phyloP scores from a whole-genome alignment of 768 basidiomycete species.

The Fomitopsis pulvina region DNA sequence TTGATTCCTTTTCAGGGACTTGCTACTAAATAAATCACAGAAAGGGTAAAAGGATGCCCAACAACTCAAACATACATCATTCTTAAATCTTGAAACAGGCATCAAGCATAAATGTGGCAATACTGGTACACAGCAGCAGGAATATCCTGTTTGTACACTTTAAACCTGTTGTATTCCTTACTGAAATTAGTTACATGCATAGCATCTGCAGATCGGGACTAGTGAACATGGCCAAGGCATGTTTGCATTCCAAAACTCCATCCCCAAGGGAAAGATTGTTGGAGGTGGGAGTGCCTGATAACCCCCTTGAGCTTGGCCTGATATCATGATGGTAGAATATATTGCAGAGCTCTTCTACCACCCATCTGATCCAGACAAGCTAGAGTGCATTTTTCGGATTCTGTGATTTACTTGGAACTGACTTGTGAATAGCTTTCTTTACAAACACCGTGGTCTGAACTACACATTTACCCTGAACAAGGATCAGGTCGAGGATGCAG shows the following conservation, averaged over 20 bases:
- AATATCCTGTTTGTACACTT: conserved; percentile 15
- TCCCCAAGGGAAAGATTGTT: conserved; percentile 21
- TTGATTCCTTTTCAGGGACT: not conserved
- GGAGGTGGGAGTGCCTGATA: conserved; percentile 21
- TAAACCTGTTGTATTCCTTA: not conserved
- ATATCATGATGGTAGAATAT: conserved; percentile 10
- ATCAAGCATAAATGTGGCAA: conserved; percentile 22
- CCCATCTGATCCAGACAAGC: not conserved
- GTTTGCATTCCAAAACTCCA: conserved; percentile 29
- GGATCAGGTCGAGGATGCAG: conserved; percentile 30
- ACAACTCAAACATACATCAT: not conserved
- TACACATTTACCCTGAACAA: conserved; percentile 27
- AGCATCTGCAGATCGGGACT: conserved; percentile 31
- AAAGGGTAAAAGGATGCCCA: not conserved
- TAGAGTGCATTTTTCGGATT: not conserved
- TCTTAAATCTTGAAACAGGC: not conserved
- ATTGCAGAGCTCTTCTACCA: conserved; percentile 8
- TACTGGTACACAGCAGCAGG: conserved; percentile 20
- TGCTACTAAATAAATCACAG: not conserved
- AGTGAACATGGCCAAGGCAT: conserved; percentile 39
- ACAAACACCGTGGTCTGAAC: conserved; percentile 21
- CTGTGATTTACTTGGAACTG: not conserved
- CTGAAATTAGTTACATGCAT: not conserved
- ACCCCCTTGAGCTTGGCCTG: not conserved
- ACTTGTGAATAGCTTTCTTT: not conserved